Evolutionary conservation across 805 yeast species (phyloP), one percentile per base, ranked within the genome.

Genomic region (Wickerhamiella musiphila): DNA sequence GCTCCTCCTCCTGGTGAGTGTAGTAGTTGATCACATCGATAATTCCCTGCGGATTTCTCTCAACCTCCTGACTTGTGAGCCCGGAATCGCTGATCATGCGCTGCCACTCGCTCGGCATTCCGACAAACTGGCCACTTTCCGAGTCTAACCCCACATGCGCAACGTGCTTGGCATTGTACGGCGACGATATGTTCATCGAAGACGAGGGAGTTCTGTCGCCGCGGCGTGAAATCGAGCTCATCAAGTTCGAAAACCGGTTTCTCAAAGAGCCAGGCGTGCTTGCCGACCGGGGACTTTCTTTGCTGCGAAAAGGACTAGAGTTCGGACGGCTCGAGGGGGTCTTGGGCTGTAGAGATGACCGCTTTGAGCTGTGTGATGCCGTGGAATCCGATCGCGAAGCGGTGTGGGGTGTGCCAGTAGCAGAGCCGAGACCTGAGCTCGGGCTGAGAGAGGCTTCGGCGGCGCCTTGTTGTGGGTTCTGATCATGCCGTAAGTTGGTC

Each of bases 71-170:
- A 41, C 70, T 73, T 5, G 93, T 68, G 30, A 90, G 79, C 26
- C 96, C 96, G 48, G 81, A 76, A 6, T 90, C 86, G 8, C 76
- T 67, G 36, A 90, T 61, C 14, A 84, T 61, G 38, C 68, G 66
- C 41, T 82, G 86, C 96, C 98, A 90, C 47, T 81, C 93, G 18
- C 71, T 74, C 1, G 98, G 98, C 28, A 90, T 61, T 1, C 95
- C 96, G 2, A 84, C 78, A 48, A 77, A 86, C 35, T 79, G 74
- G 10, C 94, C 94, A 12, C 86, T 73, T 41, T 69, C 71, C 9
- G 70, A 60, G 51, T 86, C 93, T 36, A 78, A 74, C 20, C 93
- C 94, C 7, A 90, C 96, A 51, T 90, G 96, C n/a, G 90, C 82
- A 22, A 82, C 76, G 48, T 84, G 94, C 48, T 79, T 74, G 12